Conservation (phyloP, 108 stramenopile genomes). For the Cyclotella sp. region DNA sequence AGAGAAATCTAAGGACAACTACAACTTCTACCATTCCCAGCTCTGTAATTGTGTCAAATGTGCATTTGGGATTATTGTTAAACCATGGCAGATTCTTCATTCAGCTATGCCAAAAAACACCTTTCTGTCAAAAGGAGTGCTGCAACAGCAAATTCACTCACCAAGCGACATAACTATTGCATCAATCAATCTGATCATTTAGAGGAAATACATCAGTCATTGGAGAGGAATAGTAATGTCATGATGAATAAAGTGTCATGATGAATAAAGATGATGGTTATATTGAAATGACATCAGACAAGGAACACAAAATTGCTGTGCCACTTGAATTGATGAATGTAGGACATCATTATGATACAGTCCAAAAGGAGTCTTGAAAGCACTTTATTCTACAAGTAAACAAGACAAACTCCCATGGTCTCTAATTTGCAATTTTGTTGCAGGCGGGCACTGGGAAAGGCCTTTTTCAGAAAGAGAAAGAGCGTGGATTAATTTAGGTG, state of each 20-base stretch:
- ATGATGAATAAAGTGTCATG: too few species aligned
- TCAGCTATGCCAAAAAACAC: background rate
- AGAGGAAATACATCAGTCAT: background rate
- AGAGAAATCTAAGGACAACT: background rate
- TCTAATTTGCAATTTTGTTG: too few species aligned
- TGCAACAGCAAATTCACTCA: background rate
- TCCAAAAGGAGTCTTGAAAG: too few species aligned
- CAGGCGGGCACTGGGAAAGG: too few species aligned
- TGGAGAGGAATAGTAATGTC: background rate
- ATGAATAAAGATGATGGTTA: background rate
- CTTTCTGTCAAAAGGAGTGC: background rate
- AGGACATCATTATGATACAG: too few species aligned
- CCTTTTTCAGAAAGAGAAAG: too few species aligned
- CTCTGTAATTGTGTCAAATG: constrained; percentile 28
- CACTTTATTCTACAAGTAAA: too few species aligned
- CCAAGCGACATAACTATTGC: constrained; percentile 25
- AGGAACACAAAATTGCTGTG: background rate
- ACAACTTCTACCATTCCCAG: constrained; percentile 39
- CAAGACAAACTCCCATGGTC: too few species aligned
- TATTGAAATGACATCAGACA: background rate
- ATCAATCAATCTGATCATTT: constrained; percentile 1
- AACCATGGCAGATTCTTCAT: constrained; percentile 16
- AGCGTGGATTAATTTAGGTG: too few species aligned
- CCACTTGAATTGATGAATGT: too few species aligned
- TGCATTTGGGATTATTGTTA: constrained; percentile 29